Conservation (phyloP, 495 filamentous ascomycete genomes). For the Penicillium dipodomyicola region DNA sequence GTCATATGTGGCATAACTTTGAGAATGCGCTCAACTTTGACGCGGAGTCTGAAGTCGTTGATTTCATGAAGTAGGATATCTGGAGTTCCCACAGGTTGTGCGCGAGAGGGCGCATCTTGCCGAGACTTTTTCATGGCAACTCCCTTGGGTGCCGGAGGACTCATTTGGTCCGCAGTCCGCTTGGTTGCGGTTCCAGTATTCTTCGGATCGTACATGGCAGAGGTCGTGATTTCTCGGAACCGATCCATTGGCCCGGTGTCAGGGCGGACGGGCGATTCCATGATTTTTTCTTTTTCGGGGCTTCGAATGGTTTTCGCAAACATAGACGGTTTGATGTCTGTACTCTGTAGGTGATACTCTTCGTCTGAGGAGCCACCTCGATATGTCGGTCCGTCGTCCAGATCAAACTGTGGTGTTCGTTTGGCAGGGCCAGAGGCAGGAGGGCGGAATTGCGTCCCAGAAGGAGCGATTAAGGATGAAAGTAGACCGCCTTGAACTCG, state of each 20-base stretch:
- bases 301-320: conserved; percentile 47
- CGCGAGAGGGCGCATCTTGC: conserved; percentile 57
- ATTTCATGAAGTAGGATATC: conserved; percentile 53
- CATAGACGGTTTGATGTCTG: conserved; percentile 69
- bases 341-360: conserved; percentile 46
- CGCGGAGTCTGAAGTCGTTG: conserved; percentile 47
- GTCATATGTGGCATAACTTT: conserved; percentile 51
- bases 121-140: conserved; percentile 39
- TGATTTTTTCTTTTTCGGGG: conserved; percentile 41
- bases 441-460: conserved; percentile 67
- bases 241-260: conserved; percentile 30
- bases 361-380: conserved; percentile 58
- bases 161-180: conserved; percentile 48
- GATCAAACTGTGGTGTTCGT: conserved; percentile 41
- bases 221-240: conserved; percentile 51
- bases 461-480: conserved; percentile 68
- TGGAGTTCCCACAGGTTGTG: conserved; percentile 41
- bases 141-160: conserved; percentile 36
- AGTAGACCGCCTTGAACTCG: conserved; percentile 41
- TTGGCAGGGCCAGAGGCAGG: conserved; percentile 45
- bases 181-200: conserved; percentile 30
- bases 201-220: conserved; percentile 46
- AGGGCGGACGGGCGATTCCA: conserved; percentile 35
- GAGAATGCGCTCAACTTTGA: conserved; percentile 56
- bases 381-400: conserved; percentile 58